phyloP scores from a whole-genome alignment of 2,329 filamentous ascomycete genomes.

The Nemania bipapillata region DNA sequence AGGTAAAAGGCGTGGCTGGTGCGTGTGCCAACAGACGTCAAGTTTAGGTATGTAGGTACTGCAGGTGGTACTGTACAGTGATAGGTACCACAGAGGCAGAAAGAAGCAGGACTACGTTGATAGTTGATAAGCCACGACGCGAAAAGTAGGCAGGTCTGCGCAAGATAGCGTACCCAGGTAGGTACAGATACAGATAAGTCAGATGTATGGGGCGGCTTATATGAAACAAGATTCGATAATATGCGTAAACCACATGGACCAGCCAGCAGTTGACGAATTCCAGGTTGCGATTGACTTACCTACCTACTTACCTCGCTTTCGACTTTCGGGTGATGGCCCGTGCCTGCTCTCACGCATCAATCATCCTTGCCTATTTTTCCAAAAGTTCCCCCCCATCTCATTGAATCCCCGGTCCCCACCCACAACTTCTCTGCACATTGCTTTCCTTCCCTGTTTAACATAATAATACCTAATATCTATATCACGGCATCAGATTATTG shows the following conservation, averaged over 20 bases:
- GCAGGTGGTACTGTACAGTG: no score
- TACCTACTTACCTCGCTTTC: neutral
- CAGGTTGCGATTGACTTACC: slow-evolving; percentile 13
- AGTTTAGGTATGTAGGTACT: neutral
- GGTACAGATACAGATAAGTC: neutral
- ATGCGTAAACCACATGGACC: no score
- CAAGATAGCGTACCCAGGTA: no score
- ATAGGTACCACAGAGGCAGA: neutral
- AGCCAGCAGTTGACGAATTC: slow-evolving; percentile 19
- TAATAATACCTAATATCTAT: neutral
- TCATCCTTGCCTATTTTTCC: neutral
- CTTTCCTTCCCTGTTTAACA: neutral
- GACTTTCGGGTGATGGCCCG: slow-evolving; percentile 18
- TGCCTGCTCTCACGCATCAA: slow-evolving; percentile 15
- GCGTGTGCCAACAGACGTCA: neutral
- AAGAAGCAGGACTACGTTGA: neutral
- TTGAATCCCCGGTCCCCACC: neutral
- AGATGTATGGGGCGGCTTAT: slow-evolving; percentile 15
- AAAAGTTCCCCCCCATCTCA: neutral
- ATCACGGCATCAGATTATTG: slow-evolving; percentile 21
- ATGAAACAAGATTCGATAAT: slow-evolving; percentile 26
- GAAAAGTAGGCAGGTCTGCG: neutral
- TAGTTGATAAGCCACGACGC: neutral
- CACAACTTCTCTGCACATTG: neutral
- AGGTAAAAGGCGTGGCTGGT: neutral